Evolutionary conservation across 2,329 filamentous ascomycete genomes (phyloP), one percentile per base, ranked within the genome.

Genomic region (Bipolaris zeicola): DNA sequence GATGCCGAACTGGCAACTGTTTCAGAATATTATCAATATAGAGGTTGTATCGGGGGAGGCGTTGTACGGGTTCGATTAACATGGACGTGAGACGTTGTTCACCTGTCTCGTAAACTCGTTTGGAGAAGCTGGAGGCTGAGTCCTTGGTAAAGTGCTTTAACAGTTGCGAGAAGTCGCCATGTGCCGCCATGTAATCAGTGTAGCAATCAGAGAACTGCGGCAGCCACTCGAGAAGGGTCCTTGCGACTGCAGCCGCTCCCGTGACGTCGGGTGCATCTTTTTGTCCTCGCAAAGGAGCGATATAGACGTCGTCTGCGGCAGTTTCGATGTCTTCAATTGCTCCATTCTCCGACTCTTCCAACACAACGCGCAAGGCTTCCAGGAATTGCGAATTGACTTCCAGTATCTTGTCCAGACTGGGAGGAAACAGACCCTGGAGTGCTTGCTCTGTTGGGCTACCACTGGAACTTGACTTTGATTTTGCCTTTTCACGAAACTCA

Each of bases 11-110:
- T 4, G 94, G 93, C 16, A 98, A 83, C 58, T 90, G 92, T 63
- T 89, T 87, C 45, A 95, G 86, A 70, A 99, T 97, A 69, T 96
- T 93, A 78, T 99, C 95, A 67, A 99, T 98, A 71, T 98, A 89
- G 34, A 99, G 82, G 69, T 92, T 97, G 78, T 99, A 99, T 24
- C 95, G 89, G 24, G 95, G 95, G 50, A 99, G 83, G 50, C 95
- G 85, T 76, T 99, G 95, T 0, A 99, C 93, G 2, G 95, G 95
- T 76, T 99, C 95, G 73, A 99, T 99, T 52, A 99, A 84, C 61
- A 95, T 85, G 3, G 95, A 98, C 46, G 91, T 92, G 51, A 98
- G 84, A 55, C 88, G 86, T 78, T 99, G 95, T 74, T 98, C 95
- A 52, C 95, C 94, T 2, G 89, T 89, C 62, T 93, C 87, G 50